Percentiles rank a stretch among this genome's conserved stretches.
Conservation (phyloP, 2,329 filamentous ascomycete species). For the Helotiales sp. region DNA sequence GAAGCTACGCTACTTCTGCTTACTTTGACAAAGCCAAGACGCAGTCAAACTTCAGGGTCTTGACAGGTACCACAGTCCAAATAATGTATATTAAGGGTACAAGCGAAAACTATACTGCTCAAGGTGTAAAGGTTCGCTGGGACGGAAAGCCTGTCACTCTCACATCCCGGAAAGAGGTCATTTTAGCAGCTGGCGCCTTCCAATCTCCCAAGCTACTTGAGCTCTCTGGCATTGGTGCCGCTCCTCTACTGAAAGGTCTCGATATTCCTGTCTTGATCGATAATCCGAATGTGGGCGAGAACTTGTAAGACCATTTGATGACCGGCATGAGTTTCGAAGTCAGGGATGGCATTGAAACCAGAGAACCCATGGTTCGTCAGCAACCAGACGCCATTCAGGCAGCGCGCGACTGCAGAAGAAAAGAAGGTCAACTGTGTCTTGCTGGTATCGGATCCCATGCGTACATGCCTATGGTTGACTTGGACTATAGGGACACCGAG, state of each 20-base stretch:
- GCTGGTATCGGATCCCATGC: conserved; percentile 24
- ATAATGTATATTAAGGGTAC: conserved; percentile 55
- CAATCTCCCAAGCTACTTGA: conserved; percentile 35
- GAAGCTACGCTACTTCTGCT: conserved; percentile 23
- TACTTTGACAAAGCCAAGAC: conserved; percentile 11
- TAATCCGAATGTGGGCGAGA: conserved; percentile 41
- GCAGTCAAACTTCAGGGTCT: conserved; percentile 67
- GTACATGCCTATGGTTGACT: neutral
- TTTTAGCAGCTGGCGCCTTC: conserved; percentile 31
- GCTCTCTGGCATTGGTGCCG: conserved; percentile 35
- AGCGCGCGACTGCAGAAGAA: neutral
- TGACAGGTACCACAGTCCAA: conserved; percentile 83
- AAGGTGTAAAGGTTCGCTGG: conserved; percentile 8
- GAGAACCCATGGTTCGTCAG: conserved; percentile 3
- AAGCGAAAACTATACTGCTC: conserved; percentile 12
- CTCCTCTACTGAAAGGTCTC: neutral
- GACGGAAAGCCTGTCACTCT: neutral
- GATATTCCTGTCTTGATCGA: conserved; percentile 17
- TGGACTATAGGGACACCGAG: neutral
- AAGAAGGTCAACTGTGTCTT: conserved; percentile 16
- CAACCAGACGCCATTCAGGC: conserved; percentile 7
- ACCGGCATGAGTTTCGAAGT: neutral
- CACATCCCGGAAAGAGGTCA: conserved; percentile 30
- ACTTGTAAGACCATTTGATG: conserved; percentile 35
- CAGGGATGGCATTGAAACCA: conserved; percentile 1